Evolutionary conservation across 73 alveolate genomes (phyloP), one percentile per base, ranked within the genome.

Genomic region (Tetrahymena elliotti): DNA sequence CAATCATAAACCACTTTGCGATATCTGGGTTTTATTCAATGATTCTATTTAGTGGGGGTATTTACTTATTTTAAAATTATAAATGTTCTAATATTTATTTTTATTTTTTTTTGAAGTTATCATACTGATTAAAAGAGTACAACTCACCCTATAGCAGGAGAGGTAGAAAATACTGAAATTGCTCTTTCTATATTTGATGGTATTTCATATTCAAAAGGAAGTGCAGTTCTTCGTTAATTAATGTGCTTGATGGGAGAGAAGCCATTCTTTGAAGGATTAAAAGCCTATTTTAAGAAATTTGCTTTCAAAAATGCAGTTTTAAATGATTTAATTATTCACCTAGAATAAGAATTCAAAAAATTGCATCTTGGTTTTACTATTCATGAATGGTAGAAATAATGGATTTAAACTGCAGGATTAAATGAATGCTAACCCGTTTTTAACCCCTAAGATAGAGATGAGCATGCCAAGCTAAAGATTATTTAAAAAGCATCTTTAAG

Each of bases 171-270:
- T 93, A 98, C 99, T 7, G 98, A 96, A 68, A 99, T 95, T 22
- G 99, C 99, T 18, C 99, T 93, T 39, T 97, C 98, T 38, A 98
- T 97, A 18, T 99, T 98, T 95, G 99, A 99, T 97, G 99, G 99
- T 20, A 98, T 99, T 38, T 98, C 99, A 4, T 99, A 99, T 95
- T 99, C 99, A 68, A 99, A 99, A 96, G 99, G 99, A 34, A 98
- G 99, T 53, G 95, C 99, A 18, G 93, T 98, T 93, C 96, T 99
- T 68, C 96, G 97, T 94, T 97, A 98, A 96, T 95, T 98, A 95
- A 96, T 95, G 93, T 97, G 98, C 96, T 96, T 93, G 84, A 97
- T 99, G 94, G 99, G 99, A 12, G 97, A 97, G 96, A 98, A 97
- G 34, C 98, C 97, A 20, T 97, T 99, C 88, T 94, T 97, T 41